Base-by-base conservation (phyloP, 768 basidiomycete species). In the Termitomyces sp. region DNA sequence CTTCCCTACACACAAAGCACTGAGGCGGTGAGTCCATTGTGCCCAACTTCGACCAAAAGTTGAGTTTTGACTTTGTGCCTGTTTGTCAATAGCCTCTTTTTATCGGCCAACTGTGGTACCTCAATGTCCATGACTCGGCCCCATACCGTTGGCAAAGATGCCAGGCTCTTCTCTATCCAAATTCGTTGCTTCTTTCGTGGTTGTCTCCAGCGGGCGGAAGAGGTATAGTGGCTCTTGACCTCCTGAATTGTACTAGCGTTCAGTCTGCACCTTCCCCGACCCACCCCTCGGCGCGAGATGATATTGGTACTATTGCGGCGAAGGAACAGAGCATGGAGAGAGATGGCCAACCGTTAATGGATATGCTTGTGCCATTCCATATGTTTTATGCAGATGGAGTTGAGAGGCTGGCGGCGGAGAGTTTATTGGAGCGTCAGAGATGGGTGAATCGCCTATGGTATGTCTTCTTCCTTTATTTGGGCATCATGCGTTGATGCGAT, bases 381-480 rank as follows among this genome's bases (percentile, higher is more conserved):
- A 82, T 97, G 77, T 68, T 94, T 38, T 97, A 97, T 69, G 81
- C 82, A 12, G 95, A 97, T 69, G 94, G 95, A 1, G 86, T 94
- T 1, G 95, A 97, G 69, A 74, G 95, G 8, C 70, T 97, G 28
- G 94, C 88, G 5, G 88, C 91, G n/a, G 94, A 95, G 68, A 94
- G 91, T 63, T 81, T 93, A 7, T 71, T 89, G 59, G 91, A 95
- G 70, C 79, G 94, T 64, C 88, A 93, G 54, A 85, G 88, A 71
- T 97, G 95, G 95, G 93, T 95, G 13, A 91, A 90, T 66, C 83
- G 92, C 5, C 82, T 97, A 56, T 94, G 91, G 95, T 93, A 67
- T 50, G 85, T 76, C n/a, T 40, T 51, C 16, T 58, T 61, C 44
- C 62, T 18, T 55, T 2, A 47, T n/a, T 59, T 4, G 7, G 33